A percentile compares a stretch with the other conserved stretches of the same genome.
phyloP scores from a whole-genome alignment of 495 filamentous ascomycete species.

The Bombardia bombarda region DNA sequence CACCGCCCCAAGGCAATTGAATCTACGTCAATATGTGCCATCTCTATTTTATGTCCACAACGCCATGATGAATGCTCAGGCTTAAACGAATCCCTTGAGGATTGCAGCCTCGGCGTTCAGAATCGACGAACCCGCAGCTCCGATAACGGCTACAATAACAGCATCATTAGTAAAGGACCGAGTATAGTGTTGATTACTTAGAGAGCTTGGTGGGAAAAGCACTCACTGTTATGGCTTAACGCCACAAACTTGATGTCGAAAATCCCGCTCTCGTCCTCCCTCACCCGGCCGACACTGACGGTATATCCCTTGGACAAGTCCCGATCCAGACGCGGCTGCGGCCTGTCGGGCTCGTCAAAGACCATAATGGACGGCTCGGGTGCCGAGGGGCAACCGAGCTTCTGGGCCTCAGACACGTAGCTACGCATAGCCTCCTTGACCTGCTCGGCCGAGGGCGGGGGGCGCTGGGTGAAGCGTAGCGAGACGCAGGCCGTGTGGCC shows the following conservation, averaged over 20 bases:
- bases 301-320: constrained; percentile 69
- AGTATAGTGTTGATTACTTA: neutral
- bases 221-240: constrained; percentile 75
- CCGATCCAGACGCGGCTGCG: constrained; percentile 78
- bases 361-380: constrained; percentile 66
- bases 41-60: too few species aligned
- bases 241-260: constrained; percentile 80
- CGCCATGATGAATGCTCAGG: too few species aligned
- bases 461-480: constrained; percentile 56
- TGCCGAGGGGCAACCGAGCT: constrained; percentile 67
- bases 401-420: constrained; percentile 69
- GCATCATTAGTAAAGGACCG: constrained; percentile 2
- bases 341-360: constrained; percentile 71
- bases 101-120: constrained; percentile 91
- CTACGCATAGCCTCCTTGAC: constrained; percentile 61
- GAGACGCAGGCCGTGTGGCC: constrained; percentile 81
- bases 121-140: constrained; percentile 89
- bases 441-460: constrained; percentile 49
- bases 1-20: too few species aligned
- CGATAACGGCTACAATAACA: constrained; percentile 61
- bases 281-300: constrained; percentile 70
- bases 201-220: neutral
- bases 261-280: constrained; percentile 65
- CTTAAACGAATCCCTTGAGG: constrained; percentile 74
- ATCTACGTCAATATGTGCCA: too few species aligned